Base-by-base conservation (phyloP, 345 rosid species). In the Psidium guajava region DNA sequence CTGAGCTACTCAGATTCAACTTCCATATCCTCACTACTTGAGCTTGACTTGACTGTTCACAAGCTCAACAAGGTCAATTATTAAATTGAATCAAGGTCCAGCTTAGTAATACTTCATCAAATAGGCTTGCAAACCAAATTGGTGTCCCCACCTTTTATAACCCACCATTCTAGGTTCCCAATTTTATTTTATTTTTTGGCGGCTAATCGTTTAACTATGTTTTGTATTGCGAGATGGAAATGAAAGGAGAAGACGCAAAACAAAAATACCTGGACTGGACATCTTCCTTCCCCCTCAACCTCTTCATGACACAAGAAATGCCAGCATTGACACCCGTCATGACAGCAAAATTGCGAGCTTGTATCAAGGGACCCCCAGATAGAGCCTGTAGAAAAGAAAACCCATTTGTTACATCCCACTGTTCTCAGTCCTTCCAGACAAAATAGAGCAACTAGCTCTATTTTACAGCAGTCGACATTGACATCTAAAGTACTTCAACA, bases 271-370 rank as follows among this genome's bases (percentile, higher is more conserved):
- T 96, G 84, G 98, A 94, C 84, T 95, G 94, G 24, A 97, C 92
- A 92, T 97, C 99, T 87, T 95, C 98, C 74, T 95, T 97, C 88
- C 99, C 99, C 91, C 99, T 91, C 88, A 95, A 83, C 86, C 99
- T 94, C 86, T 91, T 95, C 98, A 97, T 92, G 25, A 95, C 91
- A 83, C 94, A 92, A 61, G 98, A 89, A 36, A 97, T 94, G 82
- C 99, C 99, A 32, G 99, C 97, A 93, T 95, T 97, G 27, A 94
- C 98, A 69, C 99, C 97, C 3, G 99, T 94, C 89, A 97, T 94
- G 18, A 95, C 97, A 18, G 99, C 99, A 87, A 97, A 95, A 82
- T 97, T 97, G 54, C 99, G 97, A 89, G 99, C 99, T 93, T 97
- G 99, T 52, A 92, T 87, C 91, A 94, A 91, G 2, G 99, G 99